Conservation (phyloP, 345 rosid species). For the Xanthoceras sorbifolium region DNA sequence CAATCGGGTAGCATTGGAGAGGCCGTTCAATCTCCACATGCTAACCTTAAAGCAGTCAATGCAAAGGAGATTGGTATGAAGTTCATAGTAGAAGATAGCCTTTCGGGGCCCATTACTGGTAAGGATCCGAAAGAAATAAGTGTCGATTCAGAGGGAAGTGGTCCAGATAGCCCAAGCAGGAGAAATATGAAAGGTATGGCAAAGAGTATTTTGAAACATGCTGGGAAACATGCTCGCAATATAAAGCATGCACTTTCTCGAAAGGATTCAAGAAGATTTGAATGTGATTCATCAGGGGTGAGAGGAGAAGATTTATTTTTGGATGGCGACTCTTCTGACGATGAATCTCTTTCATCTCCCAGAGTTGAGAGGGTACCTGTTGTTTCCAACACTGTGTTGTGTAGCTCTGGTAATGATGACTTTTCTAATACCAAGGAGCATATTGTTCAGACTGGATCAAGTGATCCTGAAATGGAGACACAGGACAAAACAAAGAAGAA, state of each 20-base stretch:
- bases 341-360: slow-evolving; percentile 40
- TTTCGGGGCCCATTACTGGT: slow-evolving; percentile 35
- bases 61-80: slow-evolving; percentile 48
- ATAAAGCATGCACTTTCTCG: slow-evolving; percentile 64
- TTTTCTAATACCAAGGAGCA: slow-evolving; percentile 27
- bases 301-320: slow-evolving; percentile 33
- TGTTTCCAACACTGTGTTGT: slow-evolving; percentile 24
- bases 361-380: slow-evolving; percentile 28
- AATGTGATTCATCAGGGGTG: slow-evolving; percentile 22
- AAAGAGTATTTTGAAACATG: slow-evolving; percentile 62
- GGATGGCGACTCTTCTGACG: slow-evolving; percentile 54
- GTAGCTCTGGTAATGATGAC: slow-evolving; percentile 8
- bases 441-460: slow-evolving; percentile 22
- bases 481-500: slow-evolving; percentile 25
- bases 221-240: slow-evolving; percentile 57
- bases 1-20: slow-evolving; percentile 42
- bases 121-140: slow-evolving; percentile 36
- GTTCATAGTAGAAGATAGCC: slow-evolving; percentile 49
- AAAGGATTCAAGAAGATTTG: slow-evolving; percentile 58
- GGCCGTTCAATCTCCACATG: slow-evolving; percentile 45
- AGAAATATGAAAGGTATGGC: slow-evolving; percentile 60
- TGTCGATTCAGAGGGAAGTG: slow-evolving; percentile 41
- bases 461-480: slow-evolving; percentile 27
- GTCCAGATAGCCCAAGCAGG: slow-evolving; percentile 47
- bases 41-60: slow-evolving; percentile 57